phyloP scores from a whole-genome alignment of 2,329 filamentous ascomycete genomes.

The Trichoderma sp. region DNA sequence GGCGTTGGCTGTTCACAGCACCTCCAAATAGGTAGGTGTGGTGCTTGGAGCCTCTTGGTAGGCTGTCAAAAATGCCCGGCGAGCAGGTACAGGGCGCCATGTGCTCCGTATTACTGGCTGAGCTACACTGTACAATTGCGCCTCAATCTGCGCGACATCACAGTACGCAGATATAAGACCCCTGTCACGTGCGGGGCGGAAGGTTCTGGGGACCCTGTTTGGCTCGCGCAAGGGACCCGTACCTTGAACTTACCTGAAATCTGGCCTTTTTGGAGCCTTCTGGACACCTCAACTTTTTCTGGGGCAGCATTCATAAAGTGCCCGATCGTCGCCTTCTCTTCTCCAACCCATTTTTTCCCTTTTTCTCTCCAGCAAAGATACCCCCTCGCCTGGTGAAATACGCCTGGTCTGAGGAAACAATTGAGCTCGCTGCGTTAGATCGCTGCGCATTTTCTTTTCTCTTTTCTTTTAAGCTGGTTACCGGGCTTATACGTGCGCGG shows the following conservation, averaged over 20 bases:
- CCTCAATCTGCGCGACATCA: background rate
- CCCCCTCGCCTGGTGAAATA: slow-evolving; percentile 38
- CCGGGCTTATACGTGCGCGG: slow-evolving; percentile 17
- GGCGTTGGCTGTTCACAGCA: slow-evolving; percentile 1
- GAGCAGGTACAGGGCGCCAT: background rate
- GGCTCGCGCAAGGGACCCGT: slow-evolving; percentile 25
- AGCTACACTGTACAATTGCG: background rate
- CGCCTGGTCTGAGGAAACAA: slow-evolving; percentile 39
- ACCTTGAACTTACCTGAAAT: slow-evolving; percentile 45
- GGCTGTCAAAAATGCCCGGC: slow-evolving; percentile 9
- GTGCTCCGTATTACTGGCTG: background rate
- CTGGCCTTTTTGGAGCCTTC: slow-evolving; percentile 52
- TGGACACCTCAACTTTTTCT: slow-evolving; percentile 48
- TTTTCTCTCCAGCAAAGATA: slow-evolving; percentile 36
- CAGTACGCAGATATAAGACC: slow-evolving; percentile 27
- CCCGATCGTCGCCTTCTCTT: slow-evolving; percentile 35
- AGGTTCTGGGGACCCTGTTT: slow-evolving; percentile 26
- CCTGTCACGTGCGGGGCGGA: slow-evolving; percentile 41
- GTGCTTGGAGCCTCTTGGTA: background rate
- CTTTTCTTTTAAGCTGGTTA: slow-evolving; percentile 30
- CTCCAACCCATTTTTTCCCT: slow-evolving; percentile 38
- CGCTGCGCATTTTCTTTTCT: slow-evolving; percentile 35
- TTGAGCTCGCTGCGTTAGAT: slow-evolving; percentile 37
- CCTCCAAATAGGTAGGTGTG: slow-evolving; percentile 20
- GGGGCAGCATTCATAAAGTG: slow-evolving; percentile 43